Evolutionary conservation across 139 green algal genomes (phyloP), one percentile per base, ranked within the genome.

Genomic region (Chlorella sp.): DNA sequence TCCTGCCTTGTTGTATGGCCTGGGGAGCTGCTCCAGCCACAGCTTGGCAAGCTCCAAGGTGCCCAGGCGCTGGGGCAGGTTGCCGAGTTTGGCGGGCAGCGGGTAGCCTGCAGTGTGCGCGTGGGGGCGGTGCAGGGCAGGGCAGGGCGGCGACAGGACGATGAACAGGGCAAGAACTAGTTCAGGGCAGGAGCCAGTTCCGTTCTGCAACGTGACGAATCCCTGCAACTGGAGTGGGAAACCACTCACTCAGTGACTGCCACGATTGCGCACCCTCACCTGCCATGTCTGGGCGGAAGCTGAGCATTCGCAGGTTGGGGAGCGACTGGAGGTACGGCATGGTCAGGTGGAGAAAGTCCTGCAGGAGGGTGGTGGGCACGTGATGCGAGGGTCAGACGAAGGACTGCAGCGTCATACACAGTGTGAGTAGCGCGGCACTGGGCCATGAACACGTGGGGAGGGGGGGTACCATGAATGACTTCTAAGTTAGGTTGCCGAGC

Each of bases 271-370:
- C n/a, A n/a, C n/a, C n/a, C n/a, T n/a, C n/a, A n/a, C n/a, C n/a
- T n/a, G n/a, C n/a, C n/a, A 70, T 31, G 33, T 70, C 63, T 23
- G 63, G 63, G 31, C 31, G 50, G 63, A 70, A 70, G 63, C 51
- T 14, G 31, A 70, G 63, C 33, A 29, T 22, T 50, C 27, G 20
- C 3, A 70, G 63, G 5, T 20, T 17, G 32, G 63, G 63, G 20
- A 70, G 63, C 33, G 31, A 55, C 31, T 2, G 51, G n/a, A 70
- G 63, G 33, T 55, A 70, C 31, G 63, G 63, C 33, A 70, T 50
- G 63, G 63, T 70, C 31, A 51, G 10, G 31, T 50, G 33, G 5
- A 70, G 63, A 32, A 70, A 70, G 63, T 51, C 63, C 27, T 70
- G 63, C 4, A 32, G 63, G 2, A 70, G 27, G 63, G 23, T 5